Conservation (phyloP, 805 yeast genomes). For the Yamadazyma tumulicola region DNA sequence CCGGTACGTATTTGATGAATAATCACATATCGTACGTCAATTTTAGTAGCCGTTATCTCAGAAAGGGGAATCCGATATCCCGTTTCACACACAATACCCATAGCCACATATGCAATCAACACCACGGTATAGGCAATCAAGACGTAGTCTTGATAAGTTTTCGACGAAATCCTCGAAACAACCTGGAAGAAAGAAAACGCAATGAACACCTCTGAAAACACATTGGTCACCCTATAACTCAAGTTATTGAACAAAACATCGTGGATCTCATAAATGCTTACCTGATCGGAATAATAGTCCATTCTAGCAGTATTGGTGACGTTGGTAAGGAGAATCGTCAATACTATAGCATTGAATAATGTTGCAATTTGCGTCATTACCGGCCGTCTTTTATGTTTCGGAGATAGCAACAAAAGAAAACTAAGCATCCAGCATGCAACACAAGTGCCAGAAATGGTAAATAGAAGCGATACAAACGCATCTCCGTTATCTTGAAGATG, state of each 20-base stretch:
- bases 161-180: conserved; percentile 14
- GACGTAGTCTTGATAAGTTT: conserved; percentile 3
- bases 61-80: conserved; percentile 1
- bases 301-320: conserved; percentile 42
- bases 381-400: conserved; percentile 52
- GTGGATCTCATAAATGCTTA: conserved; percentile 47
- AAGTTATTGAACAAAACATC: conserved; percentile 32
- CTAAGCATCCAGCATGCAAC: conserved; percentile 71
- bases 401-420: conserved; percentile 51
- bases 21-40: conserved; percentile 3
- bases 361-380: conserved; percentile 54
- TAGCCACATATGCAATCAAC: conserved; percentile 3
- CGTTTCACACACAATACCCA: conserved; percentile 8
- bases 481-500: conserved; percentile 35
- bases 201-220: conserved; percentile 42
- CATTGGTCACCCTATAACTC: conserved; percentile 35
- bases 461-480: conserved; percentile 43
- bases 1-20: conserved; percentile 23
- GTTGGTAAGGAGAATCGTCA: conserved; percentile 48
- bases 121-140: conserved; percentile 4
- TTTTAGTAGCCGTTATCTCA: not conserved
- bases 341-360: conserved; percentile 50
- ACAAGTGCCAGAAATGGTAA: conserved; percentile 52
- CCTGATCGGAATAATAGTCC: conserved; percentile 53
- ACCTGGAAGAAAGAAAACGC: conserved; percentile 58